phyloP scores from a whole-genome alignment of 257 asterid species.

The Solanum peruvianum region DNA sequence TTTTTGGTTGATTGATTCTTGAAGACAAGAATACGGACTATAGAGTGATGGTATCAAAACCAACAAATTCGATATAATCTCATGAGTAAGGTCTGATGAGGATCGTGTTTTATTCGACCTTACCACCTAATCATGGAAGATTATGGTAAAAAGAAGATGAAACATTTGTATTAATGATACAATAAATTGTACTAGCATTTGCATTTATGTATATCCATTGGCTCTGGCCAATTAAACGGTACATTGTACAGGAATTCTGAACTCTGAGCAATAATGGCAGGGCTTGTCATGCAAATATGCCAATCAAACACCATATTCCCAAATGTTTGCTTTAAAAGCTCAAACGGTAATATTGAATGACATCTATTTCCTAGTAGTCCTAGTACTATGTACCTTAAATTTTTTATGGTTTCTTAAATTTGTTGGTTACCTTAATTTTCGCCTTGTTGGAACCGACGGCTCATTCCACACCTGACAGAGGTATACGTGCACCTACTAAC shows the following conservation, averaged over 20 bases:
- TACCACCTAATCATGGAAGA: not conserved
- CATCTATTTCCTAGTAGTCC: not conserved
- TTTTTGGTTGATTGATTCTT: not conserved
- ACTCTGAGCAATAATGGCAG: not conserved
- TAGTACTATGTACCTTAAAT: not conserved
- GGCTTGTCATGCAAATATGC: not conserved
- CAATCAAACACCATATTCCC: not conserved
- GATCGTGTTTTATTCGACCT: not conserved
- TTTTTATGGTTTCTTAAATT: no score
- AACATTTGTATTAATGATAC: not conserved
- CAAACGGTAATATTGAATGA: not conserved
- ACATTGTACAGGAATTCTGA: not conserved
- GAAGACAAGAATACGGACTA: not conserved
- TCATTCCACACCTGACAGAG: no score
- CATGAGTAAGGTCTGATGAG: not conserved
- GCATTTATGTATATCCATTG: not conserved
- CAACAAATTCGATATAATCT: no score
- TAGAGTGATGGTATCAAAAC: no score
- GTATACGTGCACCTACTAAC: no score
- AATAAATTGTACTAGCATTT: not conserved
- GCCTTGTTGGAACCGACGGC: not conserved
- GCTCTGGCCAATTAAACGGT: not conserved
- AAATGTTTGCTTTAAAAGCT: not conserved
- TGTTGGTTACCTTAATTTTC: not conserved
- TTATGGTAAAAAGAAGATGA: not conserved